Evolutionary conservation across 805 yeast genomes (phyloP), one percentile per base, ranked within the genome.

Genomic region (Scheffersomyces stipitis): DNA sequence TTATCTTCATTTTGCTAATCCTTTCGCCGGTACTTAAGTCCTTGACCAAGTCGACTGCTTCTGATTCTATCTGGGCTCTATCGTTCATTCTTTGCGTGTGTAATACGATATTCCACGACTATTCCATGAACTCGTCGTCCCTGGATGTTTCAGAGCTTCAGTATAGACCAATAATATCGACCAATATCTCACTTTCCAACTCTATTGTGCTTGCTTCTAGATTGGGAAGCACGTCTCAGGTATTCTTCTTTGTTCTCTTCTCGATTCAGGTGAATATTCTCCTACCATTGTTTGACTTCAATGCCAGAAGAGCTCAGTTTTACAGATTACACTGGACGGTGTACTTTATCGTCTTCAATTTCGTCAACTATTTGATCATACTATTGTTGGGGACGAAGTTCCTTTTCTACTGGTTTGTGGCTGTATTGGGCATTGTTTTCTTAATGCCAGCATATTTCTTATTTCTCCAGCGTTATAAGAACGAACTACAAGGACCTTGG

Each of bases 11-110:
- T 3, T 65, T 90, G 28, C 66, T 88, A 28, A 81, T 93, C 1
- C 68, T 91, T 29, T 85, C 97, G 0, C 99, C 99, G 0, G 91
- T 93, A 1, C 72, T 93, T 33, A 84, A 86, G 48, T 88, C 96
- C 0, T 70, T 93, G 29, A 88, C 96, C 0, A 79, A 81, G 50
- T 84, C 96, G 0, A 88, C 96, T 0, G 80, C 96, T 0, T 83
- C 93, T 0, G 98, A 93, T 64, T 87, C 96, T 12, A 88, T 93
- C 41, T 91, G 98, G 97, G 89, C 96, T 0, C 61, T 93, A 4
- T 78, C 95, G 5, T 80, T 83, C 31, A 83, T 96, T 81, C 66
- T 93, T 12, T 80, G 86, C 22, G 48, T 87, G 8, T 64, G 81
- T 30, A 88, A 88, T 50, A 64, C 89, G 3, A 52, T 81, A 17